Evolutionary conservation across 192 early-diverging fungal species (phyloP), one percentile per base, ranked within the genome.

Genomic region (Lobosporangium transversale): DNA sequence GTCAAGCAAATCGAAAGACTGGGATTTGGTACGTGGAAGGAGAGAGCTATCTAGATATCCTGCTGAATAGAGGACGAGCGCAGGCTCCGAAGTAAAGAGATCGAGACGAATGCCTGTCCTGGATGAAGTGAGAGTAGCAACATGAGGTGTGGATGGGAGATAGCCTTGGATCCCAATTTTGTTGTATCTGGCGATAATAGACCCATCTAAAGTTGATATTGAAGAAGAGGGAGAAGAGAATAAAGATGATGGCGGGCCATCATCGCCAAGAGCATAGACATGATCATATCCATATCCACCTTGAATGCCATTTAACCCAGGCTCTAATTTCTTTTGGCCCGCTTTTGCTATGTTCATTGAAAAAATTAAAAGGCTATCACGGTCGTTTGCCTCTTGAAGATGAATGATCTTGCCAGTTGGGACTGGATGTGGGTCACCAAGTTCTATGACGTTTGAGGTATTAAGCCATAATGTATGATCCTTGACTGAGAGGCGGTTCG

Each of bases 11-110:
- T 60, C 58, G 0, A 69, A 20, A 7, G 3, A 30, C 10, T 44
- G 54, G 6, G 70, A 74, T 62, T 74, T 74, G 21, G 70, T 74
- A 2, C 54, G 36, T 4, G 47, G 70, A 21, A 74, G 27, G 2
- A 35, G 4, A 2, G 62, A 29, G 20, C 78, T 66, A n/a, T 88
- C 83, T 42, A 95, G 74, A 70, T 85, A 93, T 59, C 93, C 92
- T 31, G 89, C 93, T 5, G 94, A 89, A 59, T 97, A 97, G 62
- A 97, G 79, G 50, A 95, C 90, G 26, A 97, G 82, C 0, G 88
- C 91, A 8, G 90, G 84, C 47, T 91, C 88, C 36, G 88, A 85
- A 8, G 92, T 89, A n/a, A 63, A 54, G 14, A 94, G 70, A 15
- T 84, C 82, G 58, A 95, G 63, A 8, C 66, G 54, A 31, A 93